These are phyloP conservation scores for Prunus dulcis DNA, from an alignment of 306 rosid genomes.

Conservation along the genomic window DNA sequence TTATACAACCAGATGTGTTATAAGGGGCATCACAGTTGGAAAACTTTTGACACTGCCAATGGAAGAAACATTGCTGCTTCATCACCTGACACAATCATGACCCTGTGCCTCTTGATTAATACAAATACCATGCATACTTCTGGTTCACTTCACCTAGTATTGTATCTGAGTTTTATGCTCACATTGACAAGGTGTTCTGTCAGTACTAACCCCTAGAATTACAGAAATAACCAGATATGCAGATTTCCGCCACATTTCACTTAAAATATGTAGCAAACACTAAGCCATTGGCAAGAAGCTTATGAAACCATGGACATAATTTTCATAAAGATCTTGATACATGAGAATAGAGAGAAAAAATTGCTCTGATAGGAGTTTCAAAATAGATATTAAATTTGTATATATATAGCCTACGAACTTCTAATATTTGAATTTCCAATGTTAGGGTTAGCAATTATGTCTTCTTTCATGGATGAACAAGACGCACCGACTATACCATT, in stretches of 20 bases:
- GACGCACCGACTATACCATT: neutral
- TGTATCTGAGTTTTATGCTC: neutral
- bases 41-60: neutral
- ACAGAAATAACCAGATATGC: neutral
- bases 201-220: neutral
- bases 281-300: neutral
- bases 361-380: neutral
- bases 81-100: neutral
- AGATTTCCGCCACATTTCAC: neutral
- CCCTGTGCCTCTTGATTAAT: neutral
- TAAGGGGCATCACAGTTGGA: neutral
- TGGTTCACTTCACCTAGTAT: neutral
- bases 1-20: neutral
- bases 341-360: neutral
- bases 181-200: neutral
- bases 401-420: neutral
- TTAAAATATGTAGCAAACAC: neutral
- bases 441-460: neutral
- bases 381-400: neutral
- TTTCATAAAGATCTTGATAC: neutral
- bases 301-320: neutral
- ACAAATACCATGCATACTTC: neutral
- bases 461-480: neutral
- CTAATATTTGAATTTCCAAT: neutral
- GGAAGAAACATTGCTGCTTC: neutral